A percentile compares a stretch with the other conserved stretches of the same genome.
phyloP scores from a whole-genome alignment of 176 grass and related monocot species.

The Triticum timopheevii region DNA sequence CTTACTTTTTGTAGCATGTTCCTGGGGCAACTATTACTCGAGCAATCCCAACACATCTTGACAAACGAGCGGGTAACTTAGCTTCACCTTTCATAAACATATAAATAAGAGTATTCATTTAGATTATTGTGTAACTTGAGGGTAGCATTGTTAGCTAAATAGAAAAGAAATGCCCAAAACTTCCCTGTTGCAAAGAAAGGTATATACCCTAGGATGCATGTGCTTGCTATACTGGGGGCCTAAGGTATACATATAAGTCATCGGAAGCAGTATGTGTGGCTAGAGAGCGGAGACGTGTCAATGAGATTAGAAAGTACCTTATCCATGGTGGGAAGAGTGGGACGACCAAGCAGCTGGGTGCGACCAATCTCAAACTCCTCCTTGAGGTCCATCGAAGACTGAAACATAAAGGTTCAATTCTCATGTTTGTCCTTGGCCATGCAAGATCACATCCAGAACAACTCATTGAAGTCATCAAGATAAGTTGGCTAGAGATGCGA shows the following conservation, averaged over 20 bases:
- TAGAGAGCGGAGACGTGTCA: neutral
- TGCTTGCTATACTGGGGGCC: neutral
- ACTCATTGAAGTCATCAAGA: neutral
- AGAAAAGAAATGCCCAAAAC: neutral
- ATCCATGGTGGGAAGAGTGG: neutral
- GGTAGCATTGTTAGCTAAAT: neutral
- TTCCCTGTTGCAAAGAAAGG: neutral
- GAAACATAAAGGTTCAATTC: neutral
- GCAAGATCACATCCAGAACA: neutral
- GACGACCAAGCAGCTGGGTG: neutral
- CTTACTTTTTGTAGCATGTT: conserved; percentile 46
- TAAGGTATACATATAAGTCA: neutral
- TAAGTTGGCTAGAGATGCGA: neutral
- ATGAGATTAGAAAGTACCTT: neutral
- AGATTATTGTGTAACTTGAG: neutral
- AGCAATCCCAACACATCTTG: conserved; percentile 45
- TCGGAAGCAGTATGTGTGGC: neutral
- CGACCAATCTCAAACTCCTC: neutral
- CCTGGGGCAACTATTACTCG: conserved; percentile 51
- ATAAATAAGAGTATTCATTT: neutral
- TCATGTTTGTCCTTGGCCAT: neutral
- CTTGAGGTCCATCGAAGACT: neutral
- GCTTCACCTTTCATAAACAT: conserved; percentile 16
- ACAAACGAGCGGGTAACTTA: conserved; percentile 49
- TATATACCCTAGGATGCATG: neutral